Evolutionary conservation across 768 basidiomycete genomes (phyloP).

Genomic region (Boletellus ananiceps): DNA sequence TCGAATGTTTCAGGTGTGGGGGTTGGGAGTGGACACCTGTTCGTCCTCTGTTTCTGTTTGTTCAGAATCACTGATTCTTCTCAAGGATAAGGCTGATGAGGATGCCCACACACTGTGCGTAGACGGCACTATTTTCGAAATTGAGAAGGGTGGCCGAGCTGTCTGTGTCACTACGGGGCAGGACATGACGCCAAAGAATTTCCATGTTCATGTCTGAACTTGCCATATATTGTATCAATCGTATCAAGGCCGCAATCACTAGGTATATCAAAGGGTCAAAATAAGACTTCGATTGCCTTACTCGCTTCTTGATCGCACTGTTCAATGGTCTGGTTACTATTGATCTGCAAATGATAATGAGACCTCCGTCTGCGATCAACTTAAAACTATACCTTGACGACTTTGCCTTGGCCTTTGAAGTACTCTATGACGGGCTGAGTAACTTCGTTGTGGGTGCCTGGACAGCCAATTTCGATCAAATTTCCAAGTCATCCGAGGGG

Average conservation of each 20-base stretch:
- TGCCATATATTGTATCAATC: background rate
- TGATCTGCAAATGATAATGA: conserved; percentile 44
- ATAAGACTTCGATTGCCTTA: conserved; percentile 48
- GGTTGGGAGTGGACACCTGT: conserved; percentile 90
- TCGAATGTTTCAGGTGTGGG: conserved; percentile 75
- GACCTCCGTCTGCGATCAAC: background rate
- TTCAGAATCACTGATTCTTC: conserved; percentile 1
- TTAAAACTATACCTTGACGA: conserved; percentile 57
- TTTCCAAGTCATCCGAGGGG: background rate
- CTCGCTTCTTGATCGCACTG: conserved; percentile 64
- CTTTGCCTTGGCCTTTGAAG: conserved; percentile 63
- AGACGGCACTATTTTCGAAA: conserved; percentile 69
- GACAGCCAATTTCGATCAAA: background rate
- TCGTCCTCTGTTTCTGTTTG: conserved; percentile 25
- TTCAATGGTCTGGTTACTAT: conserved; percentile 64
- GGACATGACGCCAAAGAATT: conserved; percentile 29
- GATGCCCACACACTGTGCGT: conserved; percentile 70
- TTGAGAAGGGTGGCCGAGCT: conserved; percentile 58
- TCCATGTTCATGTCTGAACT: conserved; percentile 46
- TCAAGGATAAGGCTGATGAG: conserved; percentile 55
- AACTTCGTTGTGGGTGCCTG: conserved; percentile 80
- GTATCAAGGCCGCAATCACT: background rate
- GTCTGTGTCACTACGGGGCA: conserved; percentile 41
- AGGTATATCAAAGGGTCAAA: conserved; percentile 15
- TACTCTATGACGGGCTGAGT: conserved; percentile 93